A percentile compares a stretch with the other conserved stretches of the same genome.
Conservation (phyloP, 345 rosid genomes). For the Mercurialis annua region DNA sequence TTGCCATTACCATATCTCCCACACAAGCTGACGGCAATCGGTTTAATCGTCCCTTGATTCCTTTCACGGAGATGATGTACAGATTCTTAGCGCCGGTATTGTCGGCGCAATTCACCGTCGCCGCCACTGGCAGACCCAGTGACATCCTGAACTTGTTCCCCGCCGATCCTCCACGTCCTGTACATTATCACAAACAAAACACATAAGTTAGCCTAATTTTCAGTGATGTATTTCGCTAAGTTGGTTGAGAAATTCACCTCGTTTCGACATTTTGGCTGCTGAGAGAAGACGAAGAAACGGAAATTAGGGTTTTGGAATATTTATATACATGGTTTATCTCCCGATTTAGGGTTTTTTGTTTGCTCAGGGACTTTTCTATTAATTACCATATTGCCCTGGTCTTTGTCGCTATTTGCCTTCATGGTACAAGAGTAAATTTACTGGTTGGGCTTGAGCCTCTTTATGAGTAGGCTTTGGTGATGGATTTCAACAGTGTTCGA, state of each 20-base stretch:
- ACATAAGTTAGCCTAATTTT: neutral
- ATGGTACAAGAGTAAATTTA: no score
- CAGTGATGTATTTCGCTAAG: accelerated
- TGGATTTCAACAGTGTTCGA: no score
- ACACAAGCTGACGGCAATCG: constrained; percentile 89
- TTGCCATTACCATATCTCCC: constrained; percentile 52
- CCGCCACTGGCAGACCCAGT: constrained; percentile 97
- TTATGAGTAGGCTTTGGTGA: no score
- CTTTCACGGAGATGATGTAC: constrained; percentile 89
- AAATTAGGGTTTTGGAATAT: constrained; percentile 17
- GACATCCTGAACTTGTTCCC: constrained; percentile 98
- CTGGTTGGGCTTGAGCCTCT: no score
- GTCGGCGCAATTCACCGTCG: constrained; percentile 95
- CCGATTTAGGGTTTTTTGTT: constrained; percentile 24
- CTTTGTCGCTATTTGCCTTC: no score
- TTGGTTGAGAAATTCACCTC: constrained; percentile 42
- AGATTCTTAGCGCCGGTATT: constrained; percentile 97
- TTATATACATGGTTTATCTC: constrained; percentile 17
- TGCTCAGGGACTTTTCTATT: neutral
- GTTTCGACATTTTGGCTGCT: constrained; percentile 83
- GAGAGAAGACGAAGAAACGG: neutral
- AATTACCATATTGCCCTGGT: constrained; percentile 6
- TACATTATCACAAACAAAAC: neutral
- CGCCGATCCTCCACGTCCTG: constrained; percentile 92
- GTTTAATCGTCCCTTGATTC: constrained; percentile 88